Evolutionary conservation across 768 basidiomycete species (phyloP), one percentile per base, ranked within the genome.

Genomic region (Amylocystis lapponica): DNA sequence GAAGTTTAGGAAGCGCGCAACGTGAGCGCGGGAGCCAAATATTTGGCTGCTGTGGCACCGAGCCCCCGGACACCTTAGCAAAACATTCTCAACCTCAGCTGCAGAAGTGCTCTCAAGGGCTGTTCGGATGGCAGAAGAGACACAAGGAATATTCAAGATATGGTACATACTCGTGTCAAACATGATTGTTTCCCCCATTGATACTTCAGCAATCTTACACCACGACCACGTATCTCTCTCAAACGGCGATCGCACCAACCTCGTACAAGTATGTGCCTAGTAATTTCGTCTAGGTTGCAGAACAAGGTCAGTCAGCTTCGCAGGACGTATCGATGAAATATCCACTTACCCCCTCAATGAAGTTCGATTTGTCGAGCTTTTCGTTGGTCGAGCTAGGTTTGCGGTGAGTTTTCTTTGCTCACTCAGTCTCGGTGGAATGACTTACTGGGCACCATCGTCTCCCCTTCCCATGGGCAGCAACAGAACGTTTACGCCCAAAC

Each of bases 391-490:
- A 90, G 65, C 88, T 89, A 43, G 43, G 26, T 29, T 11, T 11
- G 19, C 29, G 22, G 23, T 25, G 16, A 1, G 30, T 8, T 7
- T 14, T 4, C 9, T 19, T 14, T 10, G 12, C 36, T 30, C 23
- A 27, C 22, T 20, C 17, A 4, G n/a, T n/a, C n/a, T n/a, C n/a
- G n/a, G n/a, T n/a, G n/a, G 13, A 17, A 33, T 13, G 1, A 78
- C 86, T 50, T 57, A 90, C 84, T 92, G 90, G 31, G 91, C 88
- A 53, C 94, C 95, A 51, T 98, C 95, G 57, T 97, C 92, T 2
- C 89, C 88, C 38, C 94, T 74, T 2, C 92, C 92, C 83, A 95
- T 94, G 1, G 93, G 95, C 22, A 97, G 71, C 16, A 97, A 68
- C 44, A 94, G 62, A 8, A 96, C 89, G 56, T 93, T 96, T 43